Conservation (phyloP, 73 alveolate genomes). For the Stentor roeselii region DNA sequence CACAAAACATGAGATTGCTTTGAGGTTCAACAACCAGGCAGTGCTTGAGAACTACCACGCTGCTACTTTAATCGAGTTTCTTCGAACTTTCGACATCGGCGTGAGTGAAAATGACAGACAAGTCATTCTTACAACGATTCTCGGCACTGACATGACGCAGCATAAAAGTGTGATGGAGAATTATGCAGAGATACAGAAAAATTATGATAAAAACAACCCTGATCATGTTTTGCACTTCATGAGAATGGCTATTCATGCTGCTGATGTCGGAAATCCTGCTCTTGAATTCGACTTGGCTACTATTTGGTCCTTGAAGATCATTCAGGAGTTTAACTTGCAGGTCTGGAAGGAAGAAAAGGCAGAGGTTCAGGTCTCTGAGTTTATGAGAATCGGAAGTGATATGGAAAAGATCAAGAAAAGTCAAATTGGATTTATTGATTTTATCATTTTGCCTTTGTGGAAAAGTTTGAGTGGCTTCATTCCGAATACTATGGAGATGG, state of each 20-base stretch:
- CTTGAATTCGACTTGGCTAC: neutral
- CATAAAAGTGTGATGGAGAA: conserved; percentile 44
- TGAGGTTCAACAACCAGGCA: conserved; percentile 48
- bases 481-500: neutral
- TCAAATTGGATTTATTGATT: conserved; percentile 12
- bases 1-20: conserved; percentile 43
- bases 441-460: neutral
- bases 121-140: conserved; percentile 44
- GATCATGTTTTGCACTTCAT: conserved; percentile 21
- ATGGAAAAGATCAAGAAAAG: conserved; percentile 16
- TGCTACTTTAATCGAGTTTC: conserved; percentile 43
- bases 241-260: conserved; percentile 19
- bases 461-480: neutral
- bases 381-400: conserved; percentile 15
- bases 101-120: conserved; percentile 46
- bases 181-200: conserved; percentile 33
- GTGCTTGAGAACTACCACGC: conserved; percentile 58
- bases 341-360: neutral
- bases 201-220: conserved; percentile 32
- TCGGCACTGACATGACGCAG: conserved; percentile 62
- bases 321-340: conserved; percentile 23
- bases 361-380: conserved; percentile 29
- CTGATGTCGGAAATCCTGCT: conserved; percentile 26
- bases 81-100: conserved; percentile 34
- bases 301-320: conserved; percentile 9